Evolutionary conservation across 2,329 filamentous ascomycete species (phyloP).

Genomic region (Sporothrix curviconia): DNA sequence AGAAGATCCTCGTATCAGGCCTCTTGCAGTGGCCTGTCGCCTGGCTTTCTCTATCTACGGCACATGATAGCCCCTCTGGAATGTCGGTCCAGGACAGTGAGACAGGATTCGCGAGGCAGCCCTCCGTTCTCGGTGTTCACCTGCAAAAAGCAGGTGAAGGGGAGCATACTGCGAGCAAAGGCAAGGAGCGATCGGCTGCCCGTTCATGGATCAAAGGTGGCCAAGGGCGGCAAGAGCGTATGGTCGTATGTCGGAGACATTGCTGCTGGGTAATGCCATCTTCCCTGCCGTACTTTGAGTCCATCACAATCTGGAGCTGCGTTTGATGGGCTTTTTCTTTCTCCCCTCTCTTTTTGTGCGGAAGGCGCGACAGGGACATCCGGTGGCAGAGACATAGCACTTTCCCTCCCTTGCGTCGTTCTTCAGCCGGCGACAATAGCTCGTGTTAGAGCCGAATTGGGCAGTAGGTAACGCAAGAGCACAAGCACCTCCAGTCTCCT

Average conservation of each 20-base stretch:
- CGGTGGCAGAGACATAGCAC: background rate
- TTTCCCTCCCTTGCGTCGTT: slow-evolving; percentile 8
- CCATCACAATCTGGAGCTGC: slow-evolving; percentile 1
- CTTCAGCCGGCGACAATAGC: background rate
- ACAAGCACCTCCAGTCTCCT: too few species aligned
- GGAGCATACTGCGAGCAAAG: background rate
- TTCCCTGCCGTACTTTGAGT: background rate
- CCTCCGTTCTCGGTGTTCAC: background rate
- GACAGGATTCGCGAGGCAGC: slow-evolving; percentile 9
- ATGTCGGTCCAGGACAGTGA: slow-evolving; percentile 1
- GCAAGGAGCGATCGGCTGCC: background rate
- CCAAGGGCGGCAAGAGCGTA: too few species aligned
- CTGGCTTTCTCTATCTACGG: too few species aligned
- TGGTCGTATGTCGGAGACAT: background rate
- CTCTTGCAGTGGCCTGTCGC: too few species aligned
- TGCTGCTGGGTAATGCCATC: background rate
- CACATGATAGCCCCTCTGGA: too few species aligned
- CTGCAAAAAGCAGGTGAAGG: background rate
- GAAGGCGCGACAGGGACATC: slow-evolving; percentile 1
- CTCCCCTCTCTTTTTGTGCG: background rate
- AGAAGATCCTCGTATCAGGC: background rate
- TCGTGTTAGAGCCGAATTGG: background rate
- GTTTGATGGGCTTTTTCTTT: too few species aligned
- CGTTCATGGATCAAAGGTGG: too few species aligned
- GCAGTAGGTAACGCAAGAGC: background rate